Evolutionary conservation across 257 asterid genomes (phyloP).

Genomic region (Schizonepeta tenuifolia): DNA sequence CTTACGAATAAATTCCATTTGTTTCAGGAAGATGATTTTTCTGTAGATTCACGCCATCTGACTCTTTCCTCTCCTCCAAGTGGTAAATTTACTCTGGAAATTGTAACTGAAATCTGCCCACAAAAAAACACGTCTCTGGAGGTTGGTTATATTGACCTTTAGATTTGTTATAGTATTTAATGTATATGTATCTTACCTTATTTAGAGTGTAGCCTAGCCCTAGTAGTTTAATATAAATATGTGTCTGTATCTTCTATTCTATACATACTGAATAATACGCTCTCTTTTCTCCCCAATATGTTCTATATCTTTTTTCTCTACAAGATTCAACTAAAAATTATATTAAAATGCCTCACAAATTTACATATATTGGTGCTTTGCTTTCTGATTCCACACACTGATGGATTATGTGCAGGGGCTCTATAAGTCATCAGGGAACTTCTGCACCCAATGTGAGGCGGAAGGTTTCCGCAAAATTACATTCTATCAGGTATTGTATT

Average conservation of each 20-base stretch:
- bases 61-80: slow-evolving; percentile 77
- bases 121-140: slow-evolving; percentile 91
- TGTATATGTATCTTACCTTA: too few relatives aligned
- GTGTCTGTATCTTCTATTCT: too few relatives aligned
- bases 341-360: not conserved
- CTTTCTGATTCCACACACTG: slow-evolving; percentile 23
- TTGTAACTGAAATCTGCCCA: slow-evolving; percentile 83
- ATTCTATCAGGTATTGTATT: slow-evolving; percentile 70
- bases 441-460: slow-evolving; percentile 98
- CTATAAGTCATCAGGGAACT: slow-evolving; percentile 87
- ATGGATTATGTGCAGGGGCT: slow-evolving; percentile 70
- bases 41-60: slow-evolving; percentile 68
- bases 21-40: slow-evolving; percentile 72
- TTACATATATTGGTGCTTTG: slow-evolving; percentile 10
- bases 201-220: too few relatives aligned
- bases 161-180: too few relatives aligned
- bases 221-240: too few relatives aligned
- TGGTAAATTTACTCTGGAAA: slow-evolving; percentile 74
- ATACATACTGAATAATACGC: too few relatives aligned
- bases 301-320: too few relatives aligned
- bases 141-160: slow-evolving; percentile 47
- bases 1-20: slow-evolving; percentile 5
- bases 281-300: too few relatives aligned
- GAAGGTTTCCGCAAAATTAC: slow-evolving; percentile 97
- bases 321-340: not conserved